A percentile compares a stretch with the other conserved stretches of the same genome.
Conservation (phyloP, 495 filamentous ascomycete genomes). For the Glonium stellatum region DNA sequence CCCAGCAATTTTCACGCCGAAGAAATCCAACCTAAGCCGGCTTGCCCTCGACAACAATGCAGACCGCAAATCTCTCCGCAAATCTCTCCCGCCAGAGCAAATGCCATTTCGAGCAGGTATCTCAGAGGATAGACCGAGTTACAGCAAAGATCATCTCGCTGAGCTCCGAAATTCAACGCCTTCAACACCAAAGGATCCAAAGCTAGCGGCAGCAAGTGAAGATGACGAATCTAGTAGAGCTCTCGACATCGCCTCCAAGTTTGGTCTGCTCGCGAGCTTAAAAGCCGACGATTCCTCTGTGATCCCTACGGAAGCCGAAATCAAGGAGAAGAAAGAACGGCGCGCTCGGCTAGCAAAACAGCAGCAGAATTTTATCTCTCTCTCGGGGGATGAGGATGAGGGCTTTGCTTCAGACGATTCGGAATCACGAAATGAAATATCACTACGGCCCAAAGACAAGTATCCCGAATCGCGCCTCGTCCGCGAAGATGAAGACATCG, state of each 20-base stretch:
- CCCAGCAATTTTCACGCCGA: constrained; percentile 57
- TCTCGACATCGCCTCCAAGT: constrained; percentile 63
- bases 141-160: constrained; percentile 78
- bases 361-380: constrained; percentile 67
- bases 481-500: constrained; percentile 85
- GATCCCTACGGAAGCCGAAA: constrained; percentile 83
- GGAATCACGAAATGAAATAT: constrained; percentile 43
- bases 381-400: constrained; percentile 51
- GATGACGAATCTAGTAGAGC: constrained; percentile 44
- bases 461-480: constrained; percentile 67
- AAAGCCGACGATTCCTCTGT: constrained; percentile 29
- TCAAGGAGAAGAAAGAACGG: constrained; percentile 84
- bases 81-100: constrained; percentile 39
- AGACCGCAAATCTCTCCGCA: constrained; percentile 44
- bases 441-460: constrained; percentile 44
- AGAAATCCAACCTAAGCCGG: constrained; percentile 62
- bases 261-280: constrained; percentile 42
- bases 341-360: constrained; percentile 73
- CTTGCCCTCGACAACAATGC: constrained; percentile 67
- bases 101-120: constrained; percentile 49
- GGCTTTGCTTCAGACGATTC: constrained; percentile 38
- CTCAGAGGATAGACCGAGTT: constrained; percentile 69
- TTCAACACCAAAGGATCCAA: constrained; percentile 54
- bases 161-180: constrained; percentile 79
- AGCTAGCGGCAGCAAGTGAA: constrained; percentile 38